Base-by-base conservation (phyloP, 192 early-diverging fungal genomes). In the Lunasporangiospora selenospora region DNA sequence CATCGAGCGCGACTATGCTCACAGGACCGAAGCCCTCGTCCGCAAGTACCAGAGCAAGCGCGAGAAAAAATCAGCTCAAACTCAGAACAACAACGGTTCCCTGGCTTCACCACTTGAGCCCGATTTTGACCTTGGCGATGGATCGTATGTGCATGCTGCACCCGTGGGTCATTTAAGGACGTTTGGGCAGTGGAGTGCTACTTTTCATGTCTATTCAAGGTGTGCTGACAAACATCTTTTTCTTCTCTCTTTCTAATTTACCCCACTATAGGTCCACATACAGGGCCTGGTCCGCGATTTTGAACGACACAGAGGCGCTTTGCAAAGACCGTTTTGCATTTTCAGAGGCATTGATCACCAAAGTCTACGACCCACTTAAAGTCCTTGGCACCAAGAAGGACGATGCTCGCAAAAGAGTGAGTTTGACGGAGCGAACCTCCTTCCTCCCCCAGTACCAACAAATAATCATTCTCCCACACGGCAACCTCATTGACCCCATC, bases 1-100 rank as follows among this genome's bases (percentile, higher is more conserved):
- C 21, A 77, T 92, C 23, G 90, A 93, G 51, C 77, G 80, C 27
- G 91, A 93, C 32, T 92, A 84, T 65, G 82, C 87, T 7, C 78
- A 82, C 51, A 83, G 85, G 60, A 77, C 92, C 27, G 91, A 92
- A 37, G 49, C 63, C 0, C 61, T 93, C 10, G 79, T 82, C 0
- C 78, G 81, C 47, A 89, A 89, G 50, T 83, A 91, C 62, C 63
- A 76, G 12, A 33, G 44, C 9, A 81, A 67, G n/a, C 77, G 65
- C 21, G 78, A 82, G 19, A 80, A 83, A 41, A 73, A 63, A 24
- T 52, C 40, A 15, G 13, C 55, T 2, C 26, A 26, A 6, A 51
- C 41, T n/a, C 66, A 65, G 13, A 62, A 43, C 5, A 62, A 43
- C 5, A 60, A 65, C 4, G 70, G 62, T 19, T 43, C 64, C 44